Percentiles rank a stretch among this genome's conserved stretches.
phyloP scores from a whole-genome alignment of 2,329 filamentous ascomycete genomes.

The Pseudocercospora fuligena region DNA sequence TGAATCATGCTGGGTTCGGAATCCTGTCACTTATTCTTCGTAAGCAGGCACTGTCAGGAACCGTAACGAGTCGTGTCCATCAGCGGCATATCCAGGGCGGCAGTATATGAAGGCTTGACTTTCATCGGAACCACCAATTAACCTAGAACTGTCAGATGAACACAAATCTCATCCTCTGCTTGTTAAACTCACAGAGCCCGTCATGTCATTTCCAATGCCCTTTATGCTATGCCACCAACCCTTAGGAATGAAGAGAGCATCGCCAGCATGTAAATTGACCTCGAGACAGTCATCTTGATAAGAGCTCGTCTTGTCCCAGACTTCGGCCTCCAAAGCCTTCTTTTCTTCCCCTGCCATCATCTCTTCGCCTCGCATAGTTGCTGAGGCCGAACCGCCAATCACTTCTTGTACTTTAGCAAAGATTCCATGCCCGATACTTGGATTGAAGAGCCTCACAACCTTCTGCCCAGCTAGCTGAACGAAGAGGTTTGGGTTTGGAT shows the following conservation, averaged over 20 bases:
- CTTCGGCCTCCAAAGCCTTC: conserved; percentile 64
- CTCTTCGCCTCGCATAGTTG: conserved; percentile 72
- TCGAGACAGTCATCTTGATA: conserved; percentile 30
- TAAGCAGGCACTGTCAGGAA: not conserved
- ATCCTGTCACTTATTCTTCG: not conserved
- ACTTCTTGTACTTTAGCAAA: conserved; percentile 60
- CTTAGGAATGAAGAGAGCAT: conserved; percentile 77
- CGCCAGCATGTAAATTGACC: conserved; percentile 62
- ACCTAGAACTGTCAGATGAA: conserved; percentile 14
- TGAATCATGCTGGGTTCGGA: not conserved
- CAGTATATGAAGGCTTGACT: not conserved
- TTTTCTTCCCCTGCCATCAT: conserved; percentile 89
- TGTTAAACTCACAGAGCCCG: conserved; percentile 57
- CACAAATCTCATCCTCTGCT: not conserved
- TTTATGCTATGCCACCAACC: conserved; percentile 89
- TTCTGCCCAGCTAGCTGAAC: conserved; percentile 80
- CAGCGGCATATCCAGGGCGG: not conserved
- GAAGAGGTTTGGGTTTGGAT: conserved; percentile 94
- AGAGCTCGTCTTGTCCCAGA: conserved; percentile 63
- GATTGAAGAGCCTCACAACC: conserved; percentile 71
- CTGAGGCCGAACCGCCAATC: conserved; percentile 46
- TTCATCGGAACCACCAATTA: conserved; percentile 82
- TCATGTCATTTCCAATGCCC: conserved; percentile 63
- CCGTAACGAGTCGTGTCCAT: not conserved
- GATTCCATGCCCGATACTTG: conserved; percentile 65